Conservation (phyloP, 148 eudicot genomes). For the Rhododendron henanense region DNA sequence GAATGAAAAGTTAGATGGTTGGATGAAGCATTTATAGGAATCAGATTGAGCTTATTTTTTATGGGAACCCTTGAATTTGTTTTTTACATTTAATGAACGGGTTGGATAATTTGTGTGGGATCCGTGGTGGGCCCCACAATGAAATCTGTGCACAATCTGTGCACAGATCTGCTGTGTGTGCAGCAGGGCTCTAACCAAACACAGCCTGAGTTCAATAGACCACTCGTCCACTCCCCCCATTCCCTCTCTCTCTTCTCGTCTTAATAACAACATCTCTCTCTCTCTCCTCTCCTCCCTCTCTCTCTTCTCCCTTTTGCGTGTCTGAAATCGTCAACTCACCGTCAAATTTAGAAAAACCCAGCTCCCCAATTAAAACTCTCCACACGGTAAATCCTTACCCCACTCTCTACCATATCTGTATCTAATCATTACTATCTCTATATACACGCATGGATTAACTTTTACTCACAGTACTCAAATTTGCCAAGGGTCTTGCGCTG, state of each 20-base stretch:
- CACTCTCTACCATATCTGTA: background rate
- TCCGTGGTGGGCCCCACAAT: too few relatives aligned
- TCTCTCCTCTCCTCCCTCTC: background rate
- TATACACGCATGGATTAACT: too few relatives aligned
- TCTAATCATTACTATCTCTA: background rate
- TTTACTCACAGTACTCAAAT: background rate
- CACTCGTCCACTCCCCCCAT: background rate
- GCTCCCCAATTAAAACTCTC: background rate
- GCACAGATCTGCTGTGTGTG: too few relatives aligned
- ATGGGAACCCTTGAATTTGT: too few relatives aligned
- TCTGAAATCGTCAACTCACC: background rate
- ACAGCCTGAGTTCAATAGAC: background rate
- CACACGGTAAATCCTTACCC: conserved; percentile 4
- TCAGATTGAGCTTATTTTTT: too few relatives aligned
- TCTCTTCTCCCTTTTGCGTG: background rate
- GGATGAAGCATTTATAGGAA: too few relatives aligned
- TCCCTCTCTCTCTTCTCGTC: background rate
- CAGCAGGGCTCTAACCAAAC: background rate
- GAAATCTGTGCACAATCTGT: too few relatives aligned
- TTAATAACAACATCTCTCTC: too few relatives aligned
- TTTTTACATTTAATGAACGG: too few relatives aligned
- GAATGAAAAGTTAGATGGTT: too few relatives aligned
- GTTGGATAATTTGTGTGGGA: too few relatives aligned
- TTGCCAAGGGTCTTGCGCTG: background rate
- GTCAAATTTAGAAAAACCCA: conserved; percentile 6